phyloP scores from a whole-genome alignment of 164 flowering plant species.

The Tetrastigma voinierianum region DNA sequence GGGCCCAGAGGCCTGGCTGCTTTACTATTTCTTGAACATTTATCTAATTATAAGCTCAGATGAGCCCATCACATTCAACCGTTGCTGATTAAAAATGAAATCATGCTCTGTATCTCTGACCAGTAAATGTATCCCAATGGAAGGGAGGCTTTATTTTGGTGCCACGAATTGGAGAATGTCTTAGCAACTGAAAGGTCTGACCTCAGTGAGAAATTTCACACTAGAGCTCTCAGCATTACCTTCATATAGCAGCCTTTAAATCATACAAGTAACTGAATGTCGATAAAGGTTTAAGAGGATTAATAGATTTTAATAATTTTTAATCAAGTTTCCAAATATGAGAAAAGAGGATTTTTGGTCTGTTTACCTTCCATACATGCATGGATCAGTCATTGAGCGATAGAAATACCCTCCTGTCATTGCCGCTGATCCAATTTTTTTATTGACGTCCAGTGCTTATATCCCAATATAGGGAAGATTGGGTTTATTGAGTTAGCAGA shows the following conservation, averaged over 20 bases:
- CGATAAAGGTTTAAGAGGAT: neutral
- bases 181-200: no score
- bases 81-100: no score
- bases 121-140: no score
- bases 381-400: conserved; percentile 45
- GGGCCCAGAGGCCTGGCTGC: no score
- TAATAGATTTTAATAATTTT: no score
- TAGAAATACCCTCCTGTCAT: conserved; percentile 46
- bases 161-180: no score
- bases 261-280: conserved; percentile 48
- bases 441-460: conserved; percentile 45
- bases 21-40: no score
- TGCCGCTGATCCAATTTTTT: conserved; percentile 52
- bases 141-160: no score
- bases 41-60: no score
- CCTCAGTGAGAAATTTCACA: no score
- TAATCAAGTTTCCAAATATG: neutral
- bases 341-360: neutral
- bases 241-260: conserved; percentile 42
- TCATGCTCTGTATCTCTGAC: no score
- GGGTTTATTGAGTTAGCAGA: conserved; percentile 44
- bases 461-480: conserved; percentile 81
- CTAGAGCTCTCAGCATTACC: conserved; percentile 49
- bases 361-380: conserved; percentile 45
- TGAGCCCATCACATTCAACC: no score